Conservation (phyloP, 306 rosid genomes). For the Datisca glomerata region DNA sequence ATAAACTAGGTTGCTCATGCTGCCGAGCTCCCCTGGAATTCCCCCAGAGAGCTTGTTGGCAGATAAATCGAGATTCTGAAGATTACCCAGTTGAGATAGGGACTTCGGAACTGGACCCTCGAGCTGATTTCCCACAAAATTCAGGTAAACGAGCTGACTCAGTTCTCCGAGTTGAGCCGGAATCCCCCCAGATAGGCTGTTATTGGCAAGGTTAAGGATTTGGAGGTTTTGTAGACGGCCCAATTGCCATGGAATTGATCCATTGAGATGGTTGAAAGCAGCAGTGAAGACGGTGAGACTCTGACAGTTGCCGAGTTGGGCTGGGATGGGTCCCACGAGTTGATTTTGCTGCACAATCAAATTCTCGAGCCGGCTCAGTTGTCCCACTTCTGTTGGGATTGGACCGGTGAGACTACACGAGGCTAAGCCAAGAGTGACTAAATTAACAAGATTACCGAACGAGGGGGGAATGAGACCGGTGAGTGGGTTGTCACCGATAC, state of each 20-base stretch:
- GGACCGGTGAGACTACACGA: conserved; percentile 59
- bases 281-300: conserved; percentile 56
- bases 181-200: conserved; percentile 49
- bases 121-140: conserved; percentile 57
- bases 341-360: conserved; percentile 55
- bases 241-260: conserved; percentile 55
- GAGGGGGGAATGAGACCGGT: conserved; percentile 66
- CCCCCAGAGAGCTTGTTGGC: conserved; percentile 58
- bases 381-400: conserved; percentile 59
- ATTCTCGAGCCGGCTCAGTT: conserved; percentile 35
- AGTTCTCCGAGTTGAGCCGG: conserved; percentile 64
- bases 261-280: conserved; percentile 53
- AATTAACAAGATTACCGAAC: conserved; percentile 39
- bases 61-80: conserved; percentile 71
- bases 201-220: conserved; percentile 53
- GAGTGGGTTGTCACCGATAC: conserved; percentile 67
- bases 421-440: conserved; percentile 58
- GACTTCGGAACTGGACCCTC: conserved; percentile 58
- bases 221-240: conserved; percentile 45
- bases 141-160: conserved; percentile 53
- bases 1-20: conserved; percentile 38
- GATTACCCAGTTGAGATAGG: conserved; percentile 42
- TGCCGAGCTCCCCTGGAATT: conserved; percentile 57
- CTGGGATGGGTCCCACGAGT: conserved; percentile 60
- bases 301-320: conserved; percentile 70